These are phyloP conservation scores for Ogataea paraovalis DNA, from an alignment of 805 yeast genomes.

Conservation along the genomic window DNA sequence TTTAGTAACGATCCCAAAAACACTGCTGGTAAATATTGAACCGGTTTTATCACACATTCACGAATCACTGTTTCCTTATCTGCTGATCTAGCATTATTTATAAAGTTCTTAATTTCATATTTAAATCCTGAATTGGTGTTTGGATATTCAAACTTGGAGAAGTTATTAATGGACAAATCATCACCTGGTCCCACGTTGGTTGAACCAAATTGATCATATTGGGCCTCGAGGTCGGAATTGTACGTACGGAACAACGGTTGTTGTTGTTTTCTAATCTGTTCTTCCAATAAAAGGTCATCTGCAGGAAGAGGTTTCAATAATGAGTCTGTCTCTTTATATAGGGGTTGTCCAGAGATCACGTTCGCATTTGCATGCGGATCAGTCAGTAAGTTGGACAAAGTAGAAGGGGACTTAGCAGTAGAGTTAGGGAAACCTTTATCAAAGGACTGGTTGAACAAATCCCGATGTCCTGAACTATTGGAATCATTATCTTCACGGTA, in stretches of 20 bases:
- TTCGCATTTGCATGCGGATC: not conserved
- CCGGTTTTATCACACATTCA: constrained; percentile 35
- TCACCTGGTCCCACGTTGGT: not conserved
- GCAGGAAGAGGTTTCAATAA: not conserved
- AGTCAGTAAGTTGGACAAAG: constrained; percentile 1
- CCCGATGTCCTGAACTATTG: not conserved
- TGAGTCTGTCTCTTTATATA: not conserved
- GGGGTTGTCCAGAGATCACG: not conserved
- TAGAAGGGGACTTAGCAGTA: not conserved
- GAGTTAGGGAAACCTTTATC: constrained; percentile 1
- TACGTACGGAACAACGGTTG: not conserved
- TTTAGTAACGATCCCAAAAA: constrained; percentile 80
- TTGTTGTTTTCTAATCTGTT: constrained; percentile 4
- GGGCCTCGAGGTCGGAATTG: not conserved
- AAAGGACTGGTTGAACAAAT: constrained; percentile 1
- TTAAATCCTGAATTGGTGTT: not conserved
- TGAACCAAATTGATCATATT: not conserved
- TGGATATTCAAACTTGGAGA: not conserved
- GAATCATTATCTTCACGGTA: constrained; percentile 7
- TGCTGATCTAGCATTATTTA: constrained; percentile 8
- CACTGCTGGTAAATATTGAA: constrained; percentile 68
- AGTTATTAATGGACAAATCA: not conserved
- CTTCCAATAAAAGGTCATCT: not conserved
- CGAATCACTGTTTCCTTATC: constrained; percentile 20
- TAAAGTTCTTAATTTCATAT: constrained; percentile 1